Conservation (phyloP, 768 basidiomycete species). For the Cystoderma amianthinum region DNA sequence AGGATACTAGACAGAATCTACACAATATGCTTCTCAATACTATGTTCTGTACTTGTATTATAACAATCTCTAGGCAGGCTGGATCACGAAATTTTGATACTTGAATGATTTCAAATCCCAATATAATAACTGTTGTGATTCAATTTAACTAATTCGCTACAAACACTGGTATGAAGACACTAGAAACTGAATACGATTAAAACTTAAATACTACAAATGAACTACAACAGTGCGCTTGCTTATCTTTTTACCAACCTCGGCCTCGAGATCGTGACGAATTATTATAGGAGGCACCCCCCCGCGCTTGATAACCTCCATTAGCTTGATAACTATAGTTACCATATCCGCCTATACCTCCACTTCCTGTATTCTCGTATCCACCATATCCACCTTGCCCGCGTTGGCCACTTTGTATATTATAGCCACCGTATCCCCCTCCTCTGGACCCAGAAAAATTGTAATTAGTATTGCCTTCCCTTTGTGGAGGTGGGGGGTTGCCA, state of each 20-base stretch:
- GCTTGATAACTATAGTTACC: conserved; percentile 22
- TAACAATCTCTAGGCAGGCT: too few relatives aligned
- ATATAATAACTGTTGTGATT: too few relatives aligned
- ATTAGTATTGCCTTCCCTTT: conserved; percentile 16
- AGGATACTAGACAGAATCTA: too few relatives aligned
- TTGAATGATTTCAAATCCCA: too few relatives aligned
- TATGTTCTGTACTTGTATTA: too few relatives aligned
- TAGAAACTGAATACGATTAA: neutral
- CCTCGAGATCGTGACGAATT: conserved; percentile 35
- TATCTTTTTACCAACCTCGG: conserved; percentile 33
- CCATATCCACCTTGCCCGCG: conserved; percentile 29
- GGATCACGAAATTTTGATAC: too few relatives aligned
- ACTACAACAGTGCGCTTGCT: conserved; percentile 6
- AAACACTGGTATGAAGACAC: too few relatives aligned
- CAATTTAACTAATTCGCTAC: too few relatives aligned
- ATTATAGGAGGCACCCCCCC: conserved; percentile 20
- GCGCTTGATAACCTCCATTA: conserved; percentile 13
- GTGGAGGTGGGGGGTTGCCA: conserved; percentile 18
- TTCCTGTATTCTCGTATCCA: conserved; percentile 24
- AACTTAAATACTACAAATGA: neutral
- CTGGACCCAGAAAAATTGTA: conserved; percentile 24
- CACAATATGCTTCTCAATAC: too few relatives aligned
- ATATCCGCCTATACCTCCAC: conserved; percentile 32
- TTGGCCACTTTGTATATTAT: conserved; percentile 24
- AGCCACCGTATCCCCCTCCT: conserved; percentile 19